These are phyloP conservation scores for Dendrobium officinale DNA, from an alignment of 106 monocot species.

Conservation along the genomic window DNA sequence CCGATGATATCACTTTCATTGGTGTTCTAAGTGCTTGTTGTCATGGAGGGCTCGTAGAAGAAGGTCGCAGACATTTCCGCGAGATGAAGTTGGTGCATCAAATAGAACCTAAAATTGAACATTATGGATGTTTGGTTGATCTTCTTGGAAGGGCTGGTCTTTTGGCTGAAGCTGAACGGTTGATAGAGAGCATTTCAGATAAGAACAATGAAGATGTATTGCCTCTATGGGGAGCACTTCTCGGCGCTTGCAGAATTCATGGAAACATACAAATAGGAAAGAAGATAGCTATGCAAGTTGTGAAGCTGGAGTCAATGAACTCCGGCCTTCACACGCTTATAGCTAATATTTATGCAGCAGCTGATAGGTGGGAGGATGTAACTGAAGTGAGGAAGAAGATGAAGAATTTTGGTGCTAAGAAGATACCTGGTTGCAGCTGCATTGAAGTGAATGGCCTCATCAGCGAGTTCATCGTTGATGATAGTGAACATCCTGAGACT, in stretches of 20 bases:
- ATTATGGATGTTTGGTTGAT: conserved; percentile 58
- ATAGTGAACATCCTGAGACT: conserved; percentile 19
- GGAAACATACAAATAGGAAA: conserved; percentile 27
- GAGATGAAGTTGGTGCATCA: conserved; percentile 29
- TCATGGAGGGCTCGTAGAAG: conserved; percentile 55
- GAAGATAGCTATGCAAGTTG: conserved; percentile 8
- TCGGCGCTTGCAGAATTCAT: conserved; percentile 48
- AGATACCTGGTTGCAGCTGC: conserved; percentile 42
- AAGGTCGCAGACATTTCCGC: conserved; percentile 35
- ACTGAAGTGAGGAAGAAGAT: conserved; percentile 29
- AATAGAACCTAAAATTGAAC: conserved; percentile 45
- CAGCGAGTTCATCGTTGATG: conserved; percentile 38
- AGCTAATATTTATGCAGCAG: conserved; percentile 43
- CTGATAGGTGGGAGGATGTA: conserved; percentile 32
- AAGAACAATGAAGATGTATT: conserved; percentile 9
- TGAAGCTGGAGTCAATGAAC: conserved; percentile 11
- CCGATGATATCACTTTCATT: conserved; percentile 60
- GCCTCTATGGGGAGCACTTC: conserved; percentile 50
- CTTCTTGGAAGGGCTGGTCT: conserved; percentile 52
- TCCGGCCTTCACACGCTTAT: conserved; percentile 20
- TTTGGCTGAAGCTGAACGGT: conserved; percentile 38
- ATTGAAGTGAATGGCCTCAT: conserved; percentile 31
- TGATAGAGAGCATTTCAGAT: conserved; percentile 26
- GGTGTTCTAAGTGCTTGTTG: conserved; percentile 54
- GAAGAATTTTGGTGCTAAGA: conserved; percentile 32